Percentiles rank a stretch among this genome's conserved stretches.
Conservation (phyloP, 2,329 filamentous ascomycete genomes). For the Coniochaeta hoffmannii region DNA sequence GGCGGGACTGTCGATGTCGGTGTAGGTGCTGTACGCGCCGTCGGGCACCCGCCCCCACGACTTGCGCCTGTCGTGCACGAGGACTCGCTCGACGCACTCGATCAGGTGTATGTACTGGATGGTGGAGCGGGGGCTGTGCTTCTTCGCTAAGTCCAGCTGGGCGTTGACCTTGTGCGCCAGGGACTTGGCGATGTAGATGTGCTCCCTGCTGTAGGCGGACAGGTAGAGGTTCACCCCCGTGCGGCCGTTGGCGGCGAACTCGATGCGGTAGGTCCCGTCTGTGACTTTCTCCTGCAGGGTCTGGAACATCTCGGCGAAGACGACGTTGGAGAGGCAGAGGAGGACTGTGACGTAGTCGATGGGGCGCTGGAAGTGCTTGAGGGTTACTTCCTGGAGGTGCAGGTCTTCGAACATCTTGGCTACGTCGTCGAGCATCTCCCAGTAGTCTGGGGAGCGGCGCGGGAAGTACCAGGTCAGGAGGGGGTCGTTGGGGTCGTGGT, state of each 20-base stretch:
- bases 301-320: neutral
- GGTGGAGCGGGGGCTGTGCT: neutral
- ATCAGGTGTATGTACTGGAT: neutral
- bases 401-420: neutral
- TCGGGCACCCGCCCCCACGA: neutral
- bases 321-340: neutral
- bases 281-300: neutral
- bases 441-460: neutral
- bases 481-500: neutral
- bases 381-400: neutral
- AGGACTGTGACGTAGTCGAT: slow-evolving; percentile 1
- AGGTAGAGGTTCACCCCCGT: neutral
- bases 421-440: slow-evolving; percentile 1
- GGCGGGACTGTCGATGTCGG: neutral
- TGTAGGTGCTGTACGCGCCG: neutral
- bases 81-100: neutral
- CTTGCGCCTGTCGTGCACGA: neutral
- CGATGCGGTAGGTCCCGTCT: neutral
- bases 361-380: slow-evolving; percentile 3
- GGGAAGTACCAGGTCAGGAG: neutral
- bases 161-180: neutral
- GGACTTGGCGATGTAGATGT: slow-evolving; percentile 1
- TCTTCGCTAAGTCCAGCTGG: neutral
- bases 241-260: neutral
- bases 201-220: neutral